phyloP scores from a whole-genome alignment of 306 rosid species.

The Begonia loranthoides region DNA sequence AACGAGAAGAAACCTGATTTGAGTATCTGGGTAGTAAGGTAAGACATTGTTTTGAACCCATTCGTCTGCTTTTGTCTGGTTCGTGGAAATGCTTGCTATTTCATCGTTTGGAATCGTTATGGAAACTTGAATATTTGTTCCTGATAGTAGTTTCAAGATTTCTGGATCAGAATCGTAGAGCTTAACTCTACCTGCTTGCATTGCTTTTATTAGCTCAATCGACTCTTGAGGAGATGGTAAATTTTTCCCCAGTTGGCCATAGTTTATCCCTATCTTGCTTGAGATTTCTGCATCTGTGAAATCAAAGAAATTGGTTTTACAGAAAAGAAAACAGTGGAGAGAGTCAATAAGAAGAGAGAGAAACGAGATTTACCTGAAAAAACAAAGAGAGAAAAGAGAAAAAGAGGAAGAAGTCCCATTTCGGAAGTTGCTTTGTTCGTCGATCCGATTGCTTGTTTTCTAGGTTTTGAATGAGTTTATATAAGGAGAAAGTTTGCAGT shows the following conservation, averaged over 20 bases:
- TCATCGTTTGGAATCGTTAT: slow-evolving; percentile 63
- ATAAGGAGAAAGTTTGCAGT: no score
- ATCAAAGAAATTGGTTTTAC: background rate
- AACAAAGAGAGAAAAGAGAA: no score
- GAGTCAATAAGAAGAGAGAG: no score
- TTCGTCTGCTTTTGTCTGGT: slow-evolving; percentile 50
- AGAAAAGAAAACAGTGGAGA: no score
- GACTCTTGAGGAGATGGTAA: slow-evolving; percentile 44
- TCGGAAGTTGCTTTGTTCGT: background rate
- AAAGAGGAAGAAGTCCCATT: no score
- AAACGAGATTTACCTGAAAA: no score
- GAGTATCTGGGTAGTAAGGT: slow-evolving; percentile 41
- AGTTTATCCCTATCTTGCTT: slow-evolving; percentile 60
- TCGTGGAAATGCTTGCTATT: slow-evolving; percentile 40
- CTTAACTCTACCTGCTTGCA: slow-evolving; percentile 49
- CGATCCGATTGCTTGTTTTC: no score
- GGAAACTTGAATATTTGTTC: slow-evolving; percentile 50
- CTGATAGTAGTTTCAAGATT: slow-evolving; percentile 30
- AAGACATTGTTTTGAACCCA: slow-evolving; percentile 55
- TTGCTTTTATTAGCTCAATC: slow-evolving; percentile 29
- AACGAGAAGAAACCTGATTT: slow-evolving; percentile 49
- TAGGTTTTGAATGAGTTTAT: no score
- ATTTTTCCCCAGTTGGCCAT: slow-evolving; percentile 61
- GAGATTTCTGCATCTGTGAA: slow-evolving; percentile 36
- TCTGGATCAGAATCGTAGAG: slow-evolving; percentile 62